These are phyloP conservation scores for Phytophthora multivora DNA, from an alignment of 352 stramenopile genomes.

Conservation along the genomic window DNA sequence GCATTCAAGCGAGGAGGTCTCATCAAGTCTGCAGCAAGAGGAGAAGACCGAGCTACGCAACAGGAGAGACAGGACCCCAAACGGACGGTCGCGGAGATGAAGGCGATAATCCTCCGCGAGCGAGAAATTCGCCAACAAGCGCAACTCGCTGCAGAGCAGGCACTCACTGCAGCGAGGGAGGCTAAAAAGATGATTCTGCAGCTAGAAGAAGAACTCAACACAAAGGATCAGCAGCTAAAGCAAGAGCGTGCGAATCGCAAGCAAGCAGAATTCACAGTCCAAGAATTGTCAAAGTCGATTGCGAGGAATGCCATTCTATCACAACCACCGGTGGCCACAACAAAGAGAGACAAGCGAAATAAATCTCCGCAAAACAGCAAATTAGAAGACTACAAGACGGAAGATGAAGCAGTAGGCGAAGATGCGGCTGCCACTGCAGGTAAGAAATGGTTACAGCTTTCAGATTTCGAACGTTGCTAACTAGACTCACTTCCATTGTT, in stretches of 20 bases:
- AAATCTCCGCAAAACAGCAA: background rate
- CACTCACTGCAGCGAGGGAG: constrained; percentile 14
- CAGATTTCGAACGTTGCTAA: background rate
- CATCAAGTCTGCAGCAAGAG: background rate
- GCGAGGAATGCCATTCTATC: background rate
- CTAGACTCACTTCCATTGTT: background rate
- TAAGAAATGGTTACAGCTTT: background rate
- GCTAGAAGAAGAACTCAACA: constrained; percentile 12
- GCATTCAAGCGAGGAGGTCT: constrained; percentile 4
- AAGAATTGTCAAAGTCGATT: background rate
- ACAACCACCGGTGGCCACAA: background rate
- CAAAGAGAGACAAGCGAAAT: background rate
- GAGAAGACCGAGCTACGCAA: background rate
- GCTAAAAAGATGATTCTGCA: constrained; percentile 14
- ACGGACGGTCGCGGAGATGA: constrained; percentile 6
- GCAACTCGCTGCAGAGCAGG: constrained; percentile 13
- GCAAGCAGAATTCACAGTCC: background rate
- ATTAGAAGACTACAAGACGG: background rate
- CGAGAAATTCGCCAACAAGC: constrained; percentile 14
- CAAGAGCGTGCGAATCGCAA: constrained; percentile 9
- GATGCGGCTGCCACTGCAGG: background rate
- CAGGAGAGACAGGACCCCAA: background rate
- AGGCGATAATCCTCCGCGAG: constrained; percentile 7
- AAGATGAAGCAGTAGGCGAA: background rate
- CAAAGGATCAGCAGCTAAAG: constrained; percentile 4